Base-by-base conservation (phyloP, 768 basidiomycete species). In the Hypholoma fasciculare region DNA sequence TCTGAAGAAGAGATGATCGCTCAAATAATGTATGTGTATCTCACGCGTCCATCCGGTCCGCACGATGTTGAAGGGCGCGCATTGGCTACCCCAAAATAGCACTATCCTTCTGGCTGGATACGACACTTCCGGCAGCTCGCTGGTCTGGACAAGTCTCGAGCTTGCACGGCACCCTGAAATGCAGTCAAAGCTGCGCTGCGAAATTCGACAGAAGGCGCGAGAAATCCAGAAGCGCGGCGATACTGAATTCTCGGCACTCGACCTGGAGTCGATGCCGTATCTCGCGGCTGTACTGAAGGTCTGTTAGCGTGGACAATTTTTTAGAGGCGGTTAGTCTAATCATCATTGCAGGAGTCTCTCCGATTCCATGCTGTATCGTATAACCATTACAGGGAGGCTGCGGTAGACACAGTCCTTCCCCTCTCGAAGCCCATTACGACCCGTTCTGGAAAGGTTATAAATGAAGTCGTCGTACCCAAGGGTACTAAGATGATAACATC, bases 121-220 rank as follows among this genome's bases (percentile, higher is more conserved):
- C 63, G 87, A 88, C 65, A 86, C 85, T 8, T 85, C 83, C 11
- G 78, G 87, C 0, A 83, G 78, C 57, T 77, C 81, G 0, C 60
- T 88, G 46, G 76, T 75, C 52, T 92, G 87, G 85, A 77, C 80
- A 6, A 69, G 91, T 12, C 75, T 87, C 52, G 84, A 87, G 59
- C 76, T 94, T 30, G 79, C 86, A 9, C 79, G 76, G 34, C 74
- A 85, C 60, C 83, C 82, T 0, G 74, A 82, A 7, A 69, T 85
- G 6, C 90, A 94, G 70, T 73, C 71, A 2, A 78, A 75, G 56
- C 80, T 93, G 38, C 82, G 92, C 16, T 67, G 72, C 0, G 91
- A 92, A 72, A 79, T 88, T 40, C 69, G 70, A 65, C 69, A 80
- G 23, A 74, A 71, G 64, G 67, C 78, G 55, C 54, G 57, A 16